Conservation (phyloP, 1,284 basidiomycete genomes). For the Irpex sp. region DNA sequence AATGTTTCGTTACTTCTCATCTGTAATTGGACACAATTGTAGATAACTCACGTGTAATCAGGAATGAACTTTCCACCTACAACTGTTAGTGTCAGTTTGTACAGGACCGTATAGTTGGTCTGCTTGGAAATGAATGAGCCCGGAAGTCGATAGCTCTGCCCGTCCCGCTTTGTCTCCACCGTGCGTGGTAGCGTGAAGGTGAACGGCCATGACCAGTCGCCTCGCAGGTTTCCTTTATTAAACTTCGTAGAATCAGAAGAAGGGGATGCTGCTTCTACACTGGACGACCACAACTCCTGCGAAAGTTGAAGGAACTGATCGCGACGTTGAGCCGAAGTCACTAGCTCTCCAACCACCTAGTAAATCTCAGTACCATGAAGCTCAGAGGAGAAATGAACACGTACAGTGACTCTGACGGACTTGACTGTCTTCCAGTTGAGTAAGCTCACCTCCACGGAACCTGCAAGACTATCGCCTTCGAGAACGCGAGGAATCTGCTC, state of each 20-base stretch:
- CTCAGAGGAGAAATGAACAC: neutral
- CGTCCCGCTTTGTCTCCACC: conserved; percentile 16
- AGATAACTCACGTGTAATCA: conserved; percentile 19
- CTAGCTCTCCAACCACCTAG: conserved; percentile 21
- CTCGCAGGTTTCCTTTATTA: conserved; percentile 36
- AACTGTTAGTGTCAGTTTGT: conserved; percentile 41
- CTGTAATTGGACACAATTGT: neutral
- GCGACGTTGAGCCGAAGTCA: conserved; percentile 33
- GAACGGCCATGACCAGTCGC: conserved; percentile 42
- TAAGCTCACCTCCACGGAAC: conserved; percentile 39
- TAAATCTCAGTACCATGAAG: neutral
- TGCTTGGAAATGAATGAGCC: conserved; percentile 45
- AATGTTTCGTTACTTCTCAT: neutral
- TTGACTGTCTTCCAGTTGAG: conserved; percentile 40
- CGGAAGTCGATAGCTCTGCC: conserved; percentile 30
- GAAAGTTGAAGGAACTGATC: conserved; percentile 39
- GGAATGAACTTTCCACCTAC: conserved; percentile 18
- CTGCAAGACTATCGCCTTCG: conserved; percentile 41
- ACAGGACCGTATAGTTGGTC: conserved; percentile 46
- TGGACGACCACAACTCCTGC: conserved; percentile 21
- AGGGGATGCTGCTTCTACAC: neutral
- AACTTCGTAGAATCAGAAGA: conserved; percentile 16
- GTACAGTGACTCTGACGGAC: conserved; percentile 26
- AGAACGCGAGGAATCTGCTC: conserved; percentile 33
- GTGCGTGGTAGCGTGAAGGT: conserved; percentile 35